phyloP scores from a whole-genome alignment of 495 filamentous ascomycete species.

The Tuber melanosporum region DNA sequence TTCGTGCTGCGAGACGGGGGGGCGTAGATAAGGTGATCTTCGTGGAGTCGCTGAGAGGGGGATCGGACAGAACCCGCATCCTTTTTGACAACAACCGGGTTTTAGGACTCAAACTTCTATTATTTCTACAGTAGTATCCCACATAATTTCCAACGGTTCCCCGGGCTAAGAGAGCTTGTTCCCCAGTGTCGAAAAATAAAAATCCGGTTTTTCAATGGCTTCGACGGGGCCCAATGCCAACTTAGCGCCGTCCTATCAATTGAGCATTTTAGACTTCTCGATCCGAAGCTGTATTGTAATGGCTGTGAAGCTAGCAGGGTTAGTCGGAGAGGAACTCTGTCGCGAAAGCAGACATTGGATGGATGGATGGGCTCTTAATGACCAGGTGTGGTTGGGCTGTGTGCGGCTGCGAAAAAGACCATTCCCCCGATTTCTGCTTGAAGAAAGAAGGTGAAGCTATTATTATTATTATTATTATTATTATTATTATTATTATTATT shows the following conservation, averaged over 20 bases:
- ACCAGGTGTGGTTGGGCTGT: not conserved
- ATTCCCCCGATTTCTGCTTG: not conserved
- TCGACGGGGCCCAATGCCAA: not conserved
- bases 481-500: too few species aligned
- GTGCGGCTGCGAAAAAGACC: not conserved
- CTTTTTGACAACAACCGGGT: not conserved
- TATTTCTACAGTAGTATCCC: not conserved
- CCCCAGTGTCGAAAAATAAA: not conserved
- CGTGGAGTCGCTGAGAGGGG: not conserved
- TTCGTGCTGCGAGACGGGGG: not conserved
- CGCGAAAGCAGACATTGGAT: not conserved
- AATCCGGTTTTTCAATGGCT: not conserved
- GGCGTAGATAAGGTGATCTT: not conserved
- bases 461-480: not conserved
- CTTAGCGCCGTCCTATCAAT: not conserved
- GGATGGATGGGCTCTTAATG: not conserved
- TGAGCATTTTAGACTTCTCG: not conserved
- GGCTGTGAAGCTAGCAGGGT: slow-evolving; percentile 4
- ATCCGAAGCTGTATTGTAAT: not conserved
- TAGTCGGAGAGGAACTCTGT: not conserved
- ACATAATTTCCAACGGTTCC: not conserved
- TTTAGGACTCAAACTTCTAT: not conserved
- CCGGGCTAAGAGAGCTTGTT: not conserved
- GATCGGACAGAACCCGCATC: not conserved
- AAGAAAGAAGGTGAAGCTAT: not conserved